phyloP scores from a whole-genome alignment of 768 basidiomycete genomes.

The Russula earlei region DNA sequence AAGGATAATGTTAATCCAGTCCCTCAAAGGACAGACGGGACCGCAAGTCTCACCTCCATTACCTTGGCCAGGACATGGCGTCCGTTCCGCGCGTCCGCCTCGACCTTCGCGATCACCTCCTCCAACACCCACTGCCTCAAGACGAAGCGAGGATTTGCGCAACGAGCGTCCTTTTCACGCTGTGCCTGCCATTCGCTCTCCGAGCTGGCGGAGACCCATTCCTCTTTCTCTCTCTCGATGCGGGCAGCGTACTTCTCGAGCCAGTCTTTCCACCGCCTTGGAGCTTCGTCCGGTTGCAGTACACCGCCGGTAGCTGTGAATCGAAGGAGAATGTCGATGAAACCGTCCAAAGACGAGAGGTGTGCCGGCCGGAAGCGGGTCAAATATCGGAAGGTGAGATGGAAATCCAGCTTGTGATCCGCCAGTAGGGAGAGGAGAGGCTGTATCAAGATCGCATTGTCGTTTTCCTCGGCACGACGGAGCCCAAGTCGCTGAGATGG shows the following conservation, averaged over 20 bases:
- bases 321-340: constrained; percentile 37
- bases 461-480: constrained; percentile 40
- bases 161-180: constrained; percentile 33
- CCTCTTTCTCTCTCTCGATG: constrained; percentile 41
- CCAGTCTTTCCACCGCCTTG: constrained; percentile 52
- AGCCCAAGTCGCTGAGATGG: constrained; percentile 64
- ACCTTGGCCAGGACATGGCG: constrained; percentile 70
- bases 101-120: constrained; percentile 75
- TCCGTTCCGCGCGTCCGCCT: constrained; percentile 52
- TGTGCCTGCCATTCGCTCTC: constrained; percentile 21
- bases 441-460: constrained; percentile 51
- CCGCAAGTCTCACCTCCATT: constrained; percentile 49
- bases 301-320: constrained; percentile 38
- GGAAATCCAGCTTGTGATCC: constrained; percentile 73
- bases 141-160: constrained; percentile 86
- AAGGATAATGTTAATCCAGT: not conserved
- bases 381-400: constrained; percentile 72
- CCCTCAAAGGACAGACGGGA: not conserved
- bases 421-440: constrained; percentile 73
- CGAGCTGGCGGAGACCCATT: constrained; percentile 44
- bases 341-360: constrained; percentile 29
- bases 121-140: constrained; percentile 94
- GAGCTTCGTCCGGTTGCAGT: constrained; percentile 38
- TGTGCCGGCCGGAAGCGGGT: constrained; percentile 45
- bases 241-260: constrained; percentile 51